phyloP scores from a whole-genome alignment of 345 rosid genomes.

The Capsella bursapastoris region DNA sequence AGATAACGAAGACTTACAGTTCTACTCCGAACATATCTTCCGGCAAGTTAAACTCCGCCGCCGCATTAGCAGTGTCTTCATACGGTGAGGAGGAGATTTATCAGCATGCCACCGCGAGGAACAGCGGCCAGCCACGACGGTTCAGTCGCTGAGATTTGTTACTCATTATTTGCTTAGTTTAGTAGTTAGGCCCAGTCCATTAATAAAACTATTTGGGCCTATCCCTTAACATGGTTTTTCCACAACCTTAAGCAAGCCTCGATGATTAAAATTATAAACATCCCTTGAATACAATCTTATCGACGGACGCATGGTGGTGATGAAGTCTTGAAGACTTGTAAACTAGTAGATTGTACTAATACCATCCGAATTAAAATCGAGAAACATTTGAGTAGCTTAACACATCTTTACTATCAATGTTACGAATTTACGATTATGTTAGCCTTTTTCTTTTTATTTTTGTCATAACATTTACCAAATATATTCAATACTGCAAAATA shows the following conservation, averaged over 20 bases:
- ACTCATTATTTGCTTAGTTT: not conserved
- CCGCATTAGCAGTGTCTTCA: not conserved
- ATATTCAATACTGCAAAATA: no score
- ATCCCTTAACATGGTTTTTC: not conserved
- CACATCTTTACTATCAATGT: no score
- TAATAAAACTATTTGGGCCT: conserved; percentile 15
- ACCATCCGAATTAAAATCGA: no score
- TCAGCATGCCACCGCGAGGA: conserved; percentile 6
- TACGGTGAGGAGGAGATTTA: not conserved
- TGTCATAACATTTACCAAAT: no score
- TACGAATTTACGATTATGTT: no score
- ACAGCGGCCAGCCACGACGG: conserved; percentile 21
- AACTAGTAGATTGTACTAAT: no score
- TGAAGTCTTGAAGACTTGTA: no score
- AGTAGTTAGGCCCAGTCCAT: conserved; percentile 29
- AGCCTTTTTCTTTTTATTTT: no score
- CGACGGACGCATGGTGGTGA: no score
- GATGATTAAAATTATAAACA: not conserved
- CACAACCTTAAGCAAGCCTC: not conserved
- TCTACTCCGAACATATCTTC: not conserved
- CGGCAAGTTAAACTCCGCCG: not conserved
- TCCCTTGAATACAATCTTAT: no score
- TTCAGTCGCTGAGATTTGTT: conserved; percentile 1
- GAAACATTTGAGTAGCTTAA: no score
- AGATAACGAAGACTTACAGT: not conserved